phyloP scores from a whole-genome alignment of 768 basidiomycete genomes.

The Panellus pusillus region DNA sequence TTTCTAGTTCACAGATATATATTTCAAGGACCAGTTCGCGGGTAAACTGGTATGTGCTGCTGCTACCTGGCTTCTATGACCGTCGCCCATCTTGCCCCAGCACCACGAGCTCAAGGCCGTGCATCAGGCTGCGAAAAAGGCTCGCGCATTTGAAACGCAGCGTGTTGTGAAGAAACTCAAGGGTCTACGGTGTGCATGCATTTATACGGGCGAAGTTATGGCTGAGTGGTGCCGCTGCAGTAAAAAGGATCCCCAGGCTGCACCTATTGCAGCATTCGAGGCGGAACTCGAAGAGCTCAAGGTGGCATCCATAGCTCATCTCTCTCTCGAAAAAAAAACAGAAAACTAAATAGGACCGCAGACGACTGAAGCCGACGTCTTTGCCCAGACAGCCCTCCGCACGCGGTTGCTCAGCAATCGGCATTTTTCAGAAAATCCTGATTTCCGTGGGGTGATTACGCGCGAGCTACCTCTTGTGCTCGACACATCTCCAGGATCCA shows the following conservation, averaged over 20 bases:
- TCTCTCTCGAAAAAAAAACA: conserved; percentile 3
- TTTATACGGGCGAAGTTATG: background rate
- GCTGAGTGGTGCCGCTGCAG: conserved; percentile 26
- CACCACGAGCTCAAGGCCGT: conserved; percentile 74
- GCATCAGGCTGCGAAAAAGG: conserved; percentile 76
- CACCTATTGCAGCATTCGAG: conserved; percentile 51
- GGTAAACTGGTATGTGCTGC: conserved; percentile 55
- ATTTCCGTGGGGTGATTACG: conserved; percentile 44
- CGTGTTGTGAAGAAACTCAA: conserved; percentile 84
- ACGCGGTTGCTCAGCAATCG: conserved; percentile 77
- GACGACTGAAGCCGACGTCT: conserved; percentile 56
- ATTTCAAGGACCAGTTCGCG: conserved; percentile 38
- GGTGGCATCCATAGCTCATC: conserved; percentile 36
- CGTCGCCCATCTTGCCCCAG: conserved; percentile 39
- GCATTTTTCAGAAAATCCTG: conserved; percentile 48
- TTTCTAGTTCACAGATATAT: background rate
- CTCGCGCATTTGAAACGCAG: conserved; percentile 77
- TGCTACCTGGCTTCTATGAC: background rate
- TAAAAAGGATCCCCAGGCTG: conserved; percentile 36
- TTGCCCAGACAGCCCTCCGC: conserved; percentile 66
- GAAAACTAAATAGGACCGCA: conserved; percentile 27
- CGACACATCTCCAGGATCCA: conserved; percentile 27
- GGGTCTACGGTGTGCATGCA: conserved; percentile 50
- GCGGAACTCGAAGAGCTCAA: conserved; percentile 64
- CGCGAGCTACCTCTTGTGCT: conserved; percentile 40